phyloP scores from a whole-genome alignment of 192 early-diverging fungal genomes.

The Pecoramyces ruminantium region DNA sequence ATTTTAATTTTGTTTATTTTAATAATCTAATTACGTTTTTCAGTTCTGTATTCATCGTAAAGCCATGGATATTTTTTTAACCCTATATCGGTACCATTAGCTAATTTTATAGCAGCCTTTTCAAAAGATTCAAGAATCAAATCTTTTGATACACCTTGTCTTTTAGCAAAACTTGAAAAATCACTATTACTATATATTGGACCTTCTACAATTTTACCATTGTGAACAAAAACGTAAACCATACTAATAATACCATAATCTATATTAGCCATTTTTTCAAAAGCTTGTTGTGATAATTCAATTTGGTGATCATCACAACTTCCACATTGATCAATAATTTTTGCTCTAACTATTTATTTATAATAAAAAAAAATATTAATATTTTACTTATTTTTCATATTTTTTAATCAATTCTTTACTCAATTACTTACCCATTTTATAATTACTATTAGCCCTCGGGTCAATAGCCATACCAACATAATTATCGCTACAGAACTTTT shows the following conservation, averaged over 20 bases:
- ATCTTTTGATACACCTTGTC: neutral
- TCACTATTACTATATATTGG: neutral
- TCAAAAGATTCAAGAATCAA: neutral
- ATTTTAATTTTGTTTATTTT: too few species aligned
- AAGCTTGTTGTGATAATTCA: neutral
- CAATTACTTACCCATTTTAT: too few species aligned
- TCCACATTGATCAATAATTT: neutral
- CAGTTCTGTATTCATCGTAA: neutral
- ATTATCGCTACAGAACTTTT: too few species aligned
- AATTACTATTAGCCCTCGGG: too few species aligned
- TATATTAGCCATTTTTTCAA: neutral
- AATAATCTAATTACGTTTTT: too few species aligned
- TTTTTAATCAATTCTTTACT: too few species aligned
- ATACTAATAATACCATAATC: neutral
- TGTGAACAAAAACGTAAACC: neutral
- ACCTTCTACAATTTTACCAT: neutral
- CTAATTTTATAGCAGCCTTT: neutral
- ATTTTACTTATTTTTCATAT: too few species aligned
- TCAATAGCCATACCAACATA: too few species aligned
- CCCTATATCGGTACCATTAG: neutral
- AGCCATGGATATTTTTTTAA: neutral
- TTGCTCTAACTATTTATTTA: neutral
- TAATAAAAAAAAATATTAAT: too few species aligned
- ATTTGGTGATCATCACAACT: neutral
- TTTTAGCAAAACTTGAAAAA: neutral